Percentiles rank a stretch among this genome's conserved stretches.
Evolutionary conservation across 495 filamentous ascomycete genomes (phyloP).

Genomic region (Friedmanniomyces simplex): DNA sequence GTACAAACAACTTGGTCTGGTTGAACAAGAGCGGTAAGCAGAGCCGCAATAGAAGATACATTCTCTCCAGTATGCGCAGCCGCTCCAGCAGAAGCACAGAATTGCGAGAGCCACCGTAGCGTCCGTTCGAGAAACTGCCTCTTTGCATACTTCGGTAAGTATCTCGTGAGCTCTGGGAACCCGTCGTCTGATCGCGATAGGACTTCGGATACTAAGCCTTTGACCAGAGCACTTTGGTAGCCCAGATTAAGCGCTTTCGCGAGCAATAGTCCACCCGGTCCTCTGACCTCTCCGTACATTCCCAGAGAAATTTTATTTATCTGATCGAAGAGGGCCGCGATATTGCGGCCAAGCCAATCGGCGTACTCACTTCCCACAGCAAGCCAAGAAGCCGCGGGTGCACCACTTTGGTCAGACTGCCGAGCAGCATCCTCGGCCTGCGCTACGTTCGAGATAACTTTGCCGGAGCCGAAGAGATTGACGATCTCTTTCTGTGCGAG

Average conservation of each 20-base stretch:
- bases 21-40: slow-evolving; percentile 32
- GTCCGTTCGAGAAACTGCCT: slow-evolving; percentile 9
- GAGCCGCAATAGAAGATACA: slow-evolving; percentile 34
- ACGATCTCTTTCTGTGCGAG: slow-evolving; percentile 58
- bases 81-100: background rate
- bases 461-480: slow-evolving; percentile 58
- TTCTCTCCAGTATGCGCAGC: background rate
- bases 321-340: slow-evolving; percentile 44
- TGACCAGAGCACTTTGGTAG: slow-evolving; percentile 49
- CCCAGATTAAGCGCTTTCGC: slow-evolving; percentile 61
- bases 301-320: too few species aligned
- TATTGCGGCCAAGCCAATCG: slow-evolving; percentile 66
- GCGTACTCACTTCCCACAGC: slow-evolving; percentile 54
- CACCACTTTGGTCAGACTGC: slow-evolving; percentile 18
- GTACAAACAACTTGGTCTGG: background rate
- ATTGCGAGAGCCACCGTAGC: slow-evolving; percentile 11
- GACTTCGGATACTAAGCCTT: background rate
- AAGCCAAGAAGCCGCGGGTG: slow-evolving; percentile 44
- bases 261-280: slow-evolving; percentile 49
- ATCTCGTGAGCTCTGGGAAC: background rate
- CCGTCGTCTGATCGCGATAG: background rate
- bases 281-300: slow-evolving; percentile 34
- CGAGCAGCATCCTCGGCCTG: slow-evolving; percentile 57
- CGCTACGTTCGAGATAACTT: slow-evolving; percentile 58
- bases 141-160: slow-evolving; percentile 5